Conservation (phyloP, 495 filamentous ascomycete genomes). For the Lichenothelia convexa region DNA sequence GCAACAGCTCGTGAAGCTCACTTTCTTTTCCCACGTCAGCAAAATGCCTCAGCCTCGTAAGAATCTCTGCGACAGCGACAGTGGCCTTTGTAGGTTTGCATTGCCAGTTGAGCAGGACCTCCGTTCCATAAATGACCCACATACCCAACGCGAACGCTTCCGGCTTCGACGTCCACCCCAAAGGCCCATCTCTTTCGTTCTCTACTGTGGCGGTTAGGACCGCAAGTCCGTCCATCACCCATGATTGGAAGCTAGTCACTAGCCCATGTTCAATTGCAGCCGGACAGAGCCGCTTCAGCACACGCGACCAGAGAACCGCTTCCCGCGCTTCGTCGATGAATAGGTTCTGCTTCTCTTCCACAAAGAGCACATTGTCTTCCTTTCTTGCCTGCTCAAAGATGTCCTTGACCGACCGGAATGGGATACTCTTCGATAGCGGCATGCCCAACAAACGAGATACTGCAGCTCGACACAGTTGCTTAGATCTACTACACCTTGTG, state of each 20-base stretch:
- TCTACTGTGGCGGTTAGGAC: slow-evolving; percentile 25
- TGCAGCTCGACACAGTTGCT: slow-evolving; percentile 16
- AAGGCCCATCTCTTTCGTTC: slow-evolving; percentile 34
- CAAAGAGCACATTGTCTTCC: slow-evolving; percentile 60
- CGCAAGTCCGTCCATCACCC: slow-evolving; percentile 39
- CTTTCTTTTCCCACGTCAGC: slow-evolving; percentile 3
- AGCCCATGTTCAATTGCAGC: slow-evolving; percentile 9
- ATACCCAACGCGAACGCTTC: slow-evolving; percentile 52
- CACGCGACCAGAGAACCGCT: slow-evolving; percentile 40
- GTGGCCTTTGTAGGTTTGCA: slow-evolving; percentile 1
- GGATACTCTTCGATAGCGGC: not conserved
- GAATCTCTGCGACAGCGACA: slow-evolving; percentile 6
- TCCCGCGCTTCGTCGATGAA: slow-evolving; percentile 67
- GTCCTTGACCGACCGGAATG: not conserved
- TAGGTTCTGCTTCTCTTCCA: slow-evolving; percentile 77
- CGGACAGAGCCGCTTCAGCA: slow-evolving; percentile 21
- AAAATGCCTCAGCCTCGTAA: slow-evolving; percentile 9
- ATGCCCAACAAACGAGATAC: slow-evolving; percentile 13
- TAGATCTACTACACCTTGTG: slow-evolving; percentile 21
- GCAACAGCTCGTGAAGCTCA: slow-evolving; percentile 10
- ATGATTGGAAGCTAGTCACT: slow-evolving; percentile 22
- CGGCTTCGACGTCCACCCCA: slow-evolving; percentile 58
- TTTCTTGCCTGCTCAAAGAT: slow-evolving; percentile 11
- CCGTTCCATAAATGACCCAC: slow-evolving; percentile 34
- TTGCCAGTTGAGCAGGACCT: slow-evolving; percentile 16